Evolutionary conservation across 2,329 filamentous ascomycete species (phyloP), one percentile per base, ranked within the genome.

Genomic region (Monosporascus sp.): DNA sequence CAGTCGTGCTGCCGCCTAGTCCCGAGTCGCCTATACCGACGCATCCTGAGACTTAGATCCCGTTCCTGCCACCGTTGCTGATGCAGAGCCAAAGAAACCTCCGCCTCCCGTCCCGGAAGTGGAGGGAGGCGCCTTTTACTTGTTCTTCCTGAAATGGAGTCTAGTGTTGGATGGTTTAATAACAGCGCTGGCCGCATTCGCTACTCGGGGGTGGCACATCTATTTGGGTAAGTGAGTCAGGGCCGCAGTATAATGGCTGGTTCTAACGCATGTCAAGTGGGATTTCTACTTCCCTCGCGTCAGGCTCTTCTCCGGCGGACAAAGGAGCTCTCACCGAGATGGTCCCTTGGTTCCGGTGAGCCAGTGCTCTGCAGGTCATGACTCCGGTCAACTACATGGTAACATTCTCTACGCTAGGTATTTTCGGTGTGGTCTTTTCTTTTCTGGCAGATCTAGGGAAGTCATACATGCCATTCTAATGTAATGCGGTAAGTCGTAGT

Each of bases 291-390:
- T 35, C 61, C 8, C 55, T 65, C 11, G 61, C 60, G 24, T 65
- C 62, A 1, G 61, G 62, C 25, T 61, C 62, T 7, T 60, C 60
- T 17, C 57, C 61, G 6, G 59, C 62, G 3, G 60, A 59, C 25
- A 64, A 65, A 47, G 61, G 62, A 9, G 56, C 62, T 1, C 52
- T 63, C 25, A 63, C 60, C 1, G 61, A 63, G 36, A 62, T 65
- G 59, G 58, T 63, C 5, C 61, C 62, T 2, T 17, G 56, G 3
- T 57, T 57, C 27, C 60, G 52, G 35, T 57, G 60, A 41, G 54
- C 60, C 43, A 59, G 62, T 43, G 62, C 58, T 8, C 46, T 64
- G 11, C 61, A 63, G 37, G 62, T 59, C 36, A 64, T 65, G 57
- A 63, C 58, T 2, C 53, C 64, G 4, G 60, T 64, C 7, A 57